A percentile compares a stretch with the other conserved stretches of the same genome.
These are phyloP conservation scores for Casaregolazyma suthepensis DNA, from an alignment of 1,139 yeast species.

Conservation along the genomic window DNA sequence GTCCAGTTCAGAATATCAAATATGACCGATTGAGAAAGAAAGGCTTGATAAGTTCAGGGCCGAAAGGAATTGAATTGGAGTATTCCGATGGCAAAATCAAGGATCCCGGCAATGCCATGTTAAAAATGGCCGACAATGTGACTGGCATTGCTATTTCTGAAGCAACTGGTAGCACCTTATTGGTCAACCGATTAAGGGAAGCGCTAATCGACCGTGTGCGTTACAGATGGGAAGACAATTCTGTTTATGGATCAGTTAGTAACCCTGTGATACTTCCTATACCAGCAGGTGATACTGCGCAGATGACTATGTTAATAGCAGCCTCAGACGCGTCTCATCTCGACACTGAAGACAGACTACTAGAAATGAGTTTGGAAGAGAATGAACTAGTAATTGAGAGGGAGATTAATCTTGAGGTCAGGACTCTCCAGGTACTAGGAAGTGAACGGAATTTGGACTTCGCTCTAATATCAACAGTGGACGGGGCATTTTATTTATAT, in stretches of 20 bases:
- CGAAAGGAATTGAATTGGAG: background rate
- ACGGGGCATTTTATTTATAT: conserved; percentile 4
- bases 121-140: background rate
- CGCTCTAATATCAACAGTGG: background rate
- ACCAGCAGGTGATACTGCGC: background rate
- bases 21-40: background rate
- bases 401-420: background rate
- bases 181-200: background rate
- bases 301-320: background rate
- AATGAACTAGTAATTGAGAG: background rate
- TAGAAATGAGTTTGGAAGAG: background rate
- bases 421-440: background rate
- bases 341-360: background rate
- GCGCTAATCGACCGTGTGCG: background rate
- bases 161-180: background rate
- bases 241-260: background rate
- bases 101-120: background rate
- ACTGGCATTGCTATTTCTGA: background rate
- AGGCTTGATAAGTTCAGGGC: background rate
- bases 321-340: background rate
- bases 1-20: background rate
- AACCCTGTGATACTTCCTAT: background rate
- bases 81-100: background rate
- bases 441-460: background rate
- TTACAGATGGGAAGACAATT: background rate